These are phyloP conservation scores for Pichia terricola DNA, from an alignment of 1,139 yeast species.

Conservation along the genomic window DNA sequence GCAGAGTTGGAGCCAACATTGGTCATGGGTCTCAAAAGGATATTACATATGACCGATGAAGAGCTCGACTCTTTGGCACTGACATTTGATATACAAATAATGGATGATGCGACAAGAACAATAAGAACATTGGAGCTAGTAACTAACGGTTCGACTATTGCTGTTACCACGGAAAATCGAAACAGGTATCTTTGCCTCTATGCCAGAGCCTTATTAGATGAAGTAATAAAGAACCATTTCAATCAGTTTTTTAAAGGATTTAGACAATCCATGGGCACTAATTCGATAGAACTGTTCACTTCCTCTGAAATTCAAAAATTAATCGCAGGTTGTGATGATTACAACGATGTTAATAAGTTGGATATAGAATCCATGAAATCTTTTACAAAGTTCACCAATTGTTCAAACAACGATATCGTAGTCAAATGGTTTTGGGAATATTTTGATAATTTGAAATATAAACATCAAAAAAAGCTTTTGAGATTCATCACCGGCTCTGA, in stretches of 20 bases:
- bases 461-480: constrained; percentile 52
- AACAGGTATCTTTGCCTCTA: constrained; percentile 53
- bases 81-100: constrained; percentile 18
- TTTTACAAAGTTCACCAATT: constrained; percentile 65
- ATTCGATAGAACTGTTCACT: constrained; percentile 66
- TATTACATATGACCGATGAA: constrained; percentile 19
- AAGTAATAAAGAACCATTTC: constrained; percentile 44
- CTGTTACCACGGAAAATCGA: constrained; percentile 50
- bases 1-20: constrained; percentile 57
- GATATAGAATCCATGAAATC: constrained; percentile 62
- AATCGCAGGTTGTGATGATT: constrained; percentile 61
- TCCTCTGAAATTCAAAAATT: constrained; percentile 75
- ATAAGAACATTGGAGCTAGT: constrained; percentile 38
- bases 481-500: constrained; percentile 86
- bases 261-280: constrained; percentile 66
- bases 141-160: constrained; percentile 41
- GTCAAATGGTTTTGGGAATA: constrained; percentile 84
- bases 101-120: constrained; percentile 31
- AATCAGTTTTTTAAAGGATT: constrained; percentile 62
- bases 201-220: constrained; percentile 49
- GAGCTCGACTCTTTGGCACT: too few species aligned
- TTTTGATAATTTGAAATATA: constrained; percentile 36
- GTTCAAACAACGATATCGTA: constrained; percentile 35
- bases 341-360: constrained; percentile 32
- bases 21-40: constrained; percentile 44